A percentile compares a stretch with the other conserved stretches of the same genome.
phyloP scores from a whole-genome alignment of 257 asterid species.

The Scutellaria minor region DNA sequence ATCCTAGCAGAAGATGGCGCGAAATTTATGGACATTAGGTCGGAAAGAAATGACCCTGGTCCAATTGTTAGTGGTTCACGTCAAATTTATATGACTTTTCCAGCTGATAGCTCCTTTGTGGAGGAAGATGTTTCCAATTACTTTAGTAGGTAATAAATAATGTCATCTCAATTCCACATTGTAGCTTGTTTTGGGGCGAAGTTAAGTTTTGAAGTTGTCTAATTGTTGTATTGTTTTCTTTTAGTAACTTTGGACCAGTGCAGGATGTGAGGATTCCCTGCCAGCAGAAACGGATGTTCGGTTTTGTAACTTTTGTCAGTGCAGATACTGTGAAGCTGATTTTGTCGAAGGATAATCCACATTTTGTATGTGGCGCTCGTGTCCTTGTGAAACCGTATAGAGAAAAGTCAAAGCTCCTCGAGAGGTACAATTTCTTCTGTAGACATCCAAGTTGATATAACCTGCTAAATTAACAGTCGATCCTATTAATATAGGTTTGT shows the following conservation, averaged over 20 bases:
- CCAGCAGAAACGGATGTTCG: constrained; percentile 91
- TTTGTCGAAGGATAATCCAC: constrained; percentile 83
- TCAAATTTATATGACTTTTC: constrained; percentile 88
- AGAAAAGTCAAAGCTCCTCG: constrained; percentile 72
- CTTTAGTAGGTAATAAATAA: constrained; percentile 51
- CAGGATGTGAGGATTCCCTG: constrained; percentile 93
- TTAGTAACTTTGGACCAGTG: constrained; percentile 80
- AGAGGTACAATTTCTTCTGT: constrained; percentile 49
- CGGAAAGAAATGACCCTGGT: constrained; percentile 77
- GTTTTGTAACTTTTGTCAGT: constrained; percentile 74
- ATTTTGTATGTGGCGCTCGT: constrained; percentile 84
- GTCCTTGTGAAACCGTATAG: constrained; percentile 92
- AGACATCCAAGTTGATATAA: neutral
- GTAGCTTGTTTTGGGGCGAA: neutral
- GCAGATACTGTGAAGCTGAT: constrained; percentile 72
- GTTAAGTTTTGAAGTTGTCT: constrained; percentile 3
- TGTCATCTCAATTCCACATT: constrained; percentile 6
- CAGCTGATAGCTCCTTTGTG: constrained; percentile 77
- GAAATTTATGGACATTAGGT: constrained; percentile 53
- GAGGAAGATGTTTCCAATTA: constrained; percentile 82
- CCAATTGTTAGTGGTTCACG: constrained; percentile 70
- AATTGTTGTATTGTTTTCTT: constrained; percentile 10
- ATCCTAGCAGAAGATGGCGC: constrained; percentile 76
- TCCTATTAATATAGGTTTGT: too few species aligned
- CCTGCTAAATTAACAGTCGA: too few species aligned